A percentile compares a stretch with the other conserved stretches of the same genome.
Conservation (phyloP, 257 asterid species). For the Ilex aquifolium region DNA sequence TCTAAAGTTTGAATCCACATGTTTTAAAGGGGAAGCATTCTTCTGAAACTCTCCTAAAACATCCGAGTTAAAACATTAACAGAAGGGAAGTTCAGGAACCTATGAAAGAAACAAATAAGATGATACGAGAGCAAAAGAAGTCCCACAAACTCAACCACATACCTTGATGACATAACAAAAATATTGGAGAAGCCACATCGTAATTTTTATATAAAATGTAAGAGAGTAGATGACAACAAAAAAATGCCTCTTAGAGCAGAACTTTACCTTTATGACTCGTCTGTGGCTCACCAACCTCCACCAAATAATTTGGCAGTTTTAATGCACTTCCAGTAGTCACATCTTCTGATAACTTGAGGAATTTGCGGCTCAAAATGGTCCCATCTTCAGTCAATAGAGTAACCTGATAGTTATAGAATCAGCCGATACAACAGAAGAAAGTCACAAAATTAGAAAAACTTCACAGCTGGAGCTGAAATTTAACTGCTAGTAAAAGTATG, state of each 20-base stretch:
- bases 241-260: background rate
- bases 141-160: background rate
- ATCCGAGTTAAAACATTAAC: background rate
- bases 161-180: background rate
- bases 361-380: conserved; percentile 16
- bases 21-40: conserved; percentile 8
- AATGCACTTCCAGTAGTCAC: conserved; percentile 22
- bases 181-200: background rate
- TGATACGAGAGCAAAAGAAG: background rate
- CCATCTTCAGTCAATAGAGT: conserved; percentile 29
- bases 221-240: background rate
- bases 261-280: conserved; percentile 17
- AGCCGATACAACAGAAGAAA: too few species aligned
- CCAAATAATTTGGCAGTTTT: conserved; percentile 21
- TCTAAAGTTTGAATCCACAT: conserved; percentile 1
- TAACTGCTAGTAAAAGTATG: background rate
- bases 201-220: background rate
- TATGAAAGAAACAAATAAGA: background rate
- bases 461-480: background rate
- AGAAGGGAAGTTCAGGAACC: background rate
- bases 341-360: conserved; percentile 27
- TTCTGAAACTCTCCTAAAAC: conserved; percentile 7
- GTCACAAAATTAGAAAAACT: background rate
- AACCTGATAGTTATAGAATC: conserved; percentile 20
- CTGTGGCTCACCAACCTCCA: conserved; percentile 25